phyloP scores from a whole-genome alignment of 495 filamentous ascomycete genomes.

The Jackrogersella minutella region DNA sequence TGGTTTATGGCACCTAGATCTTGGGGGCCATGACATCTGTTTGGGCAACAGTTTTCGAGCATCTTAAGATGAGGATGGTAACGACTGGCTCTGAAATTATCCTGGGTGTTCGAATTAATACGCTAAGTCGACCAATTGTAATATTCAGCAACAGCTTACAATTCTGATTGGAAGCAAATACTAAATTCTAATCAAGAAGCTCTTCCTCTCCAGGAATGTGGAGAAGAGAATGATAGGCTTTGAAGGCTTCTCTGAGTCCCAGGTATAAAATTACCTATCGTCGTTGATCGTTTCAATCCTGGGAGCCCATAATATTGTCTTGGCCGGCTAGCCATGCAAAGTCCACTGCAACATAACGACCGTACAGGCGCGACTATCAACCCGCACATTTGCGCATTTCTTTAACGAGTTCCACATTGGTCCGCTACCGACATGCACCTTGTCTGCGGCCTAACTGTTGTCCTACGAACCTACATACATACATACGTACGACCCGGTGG shows the following conservation, averaged over 20 bases:
- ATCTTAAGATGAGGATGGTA: slow-evolving; percentile 18
- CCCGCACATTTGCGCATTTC: slow-evolving; percentile 5
- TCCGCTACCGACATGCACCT: slow-evolving; percentile 41
- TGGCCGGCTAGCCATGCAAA: slow-evolving; percentile 33
- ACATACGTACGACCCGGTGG: slow-evolving; percentile 39
- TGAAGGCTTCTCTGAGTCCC: slow-evolving; percentile 21
- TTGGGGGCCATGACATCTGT: slow-evolving; percentile 30
- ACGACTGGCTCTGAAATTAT: slow-evolving; percentile 21
- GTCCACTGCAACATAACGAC: slow-evolving; percentile 22
- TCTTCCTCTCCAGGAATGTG: slow-evolving; percentile 43
- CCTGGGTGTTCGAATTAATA: slow-evolving; percentile 30
- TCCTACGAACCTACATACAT: slow-evolving; percentile 43
- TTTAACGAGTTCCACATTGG: slow-evolving; percentile 18
- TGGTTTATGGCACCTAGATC: slow-evolving; percentile 28
- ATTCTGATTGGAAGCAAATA: slow-evolving; percentile 41
- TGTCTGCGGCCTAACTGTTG: slow-evolving; percentile 44
- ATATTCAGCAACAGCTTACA: slow-evolving; percentile 13
- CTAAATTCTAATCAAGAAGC: slow-evolving; percentile 26
- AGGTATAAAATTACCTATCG: slow-evolving; percentile 17
- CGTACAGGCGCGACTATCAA: slow-evolving; percentile 7
- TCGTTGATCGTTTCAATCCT: slow-evolving; percentile 33
- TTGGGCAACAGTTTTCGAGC: slow-evolving; percentile 20
- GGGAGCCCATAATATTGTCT: slow-evolving; percentile 34
- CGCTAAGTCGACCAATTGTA: slow-evolving; percentile 36
- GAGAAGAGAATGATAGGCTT: slow-evolving; percentile 41